Evolutionary conservation across 2,329 filamentous ascomycete species (phyloP).

Genomic region (Orbilia blumenaviensis): DNA sequence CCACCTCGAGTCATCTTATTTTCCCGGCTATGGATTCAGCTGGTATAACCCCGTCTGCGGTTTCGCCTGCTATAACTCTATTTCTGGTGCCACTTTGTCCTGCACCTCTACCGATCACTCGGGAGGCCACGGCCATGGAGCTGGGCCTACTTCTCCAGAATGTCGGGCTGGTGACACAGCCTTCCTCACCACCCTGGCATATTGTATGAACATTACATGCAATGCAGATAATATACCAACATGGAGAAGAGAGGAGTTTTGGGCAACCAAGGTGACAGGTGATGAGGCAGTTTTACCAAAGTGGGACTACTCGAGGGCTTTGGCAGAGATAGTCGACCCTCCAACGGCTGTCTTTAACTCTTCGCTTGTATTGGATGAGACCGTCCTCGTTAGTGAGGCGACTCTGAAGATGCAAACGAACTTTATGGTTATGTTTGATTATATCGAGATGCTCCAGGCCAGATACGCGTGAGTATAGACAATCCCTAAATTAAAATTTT

Average conservation of each 20-base stretch:
- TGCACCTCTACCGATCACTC: constrained; percentile 4
- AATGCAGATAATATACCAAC: constrained; percentile 28
- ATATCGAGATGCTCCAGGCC: constrained; percentile 38
- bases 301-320: constrained; percentile 56
- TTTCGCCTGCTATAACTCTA: constrained; percentile 3
- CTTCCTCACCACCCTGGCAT: constrained; percentile 58
- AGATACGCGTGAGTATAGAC: constrained; percentile 52
- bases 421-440: constrained; percentile 52
- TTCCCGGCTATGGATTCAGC: neutral
- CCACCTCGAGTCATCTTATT: neutral
- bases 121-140: constrained; percentile 1
- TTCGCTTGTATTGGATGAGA: constrained; percentile 2
- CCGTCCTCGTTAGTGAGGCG: constrained; percentile 7
- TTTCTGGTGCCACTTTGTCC: neutral
- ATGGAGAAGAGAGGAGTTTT: constrained; percentile 57
- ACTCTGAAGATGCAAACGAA: constrained; percentile 15
- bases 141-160: constrained; percentile 54
- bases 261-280: constrained; percentile 55
- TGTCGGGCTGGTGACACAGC: constrained; percentile 57
- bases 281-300: constrained; percentile 55
- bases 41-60: constrained; percentile 8
- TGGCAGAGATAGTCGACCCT: constrained; percentile 46
- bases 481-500: too few relatives aligned
- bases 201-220: constrained; percentile 58
- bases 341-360: constrained; percentile 27